phyloP scores from a whole-genome alignment of 148 eudicot species.

The Silene uniflora region DNA sequence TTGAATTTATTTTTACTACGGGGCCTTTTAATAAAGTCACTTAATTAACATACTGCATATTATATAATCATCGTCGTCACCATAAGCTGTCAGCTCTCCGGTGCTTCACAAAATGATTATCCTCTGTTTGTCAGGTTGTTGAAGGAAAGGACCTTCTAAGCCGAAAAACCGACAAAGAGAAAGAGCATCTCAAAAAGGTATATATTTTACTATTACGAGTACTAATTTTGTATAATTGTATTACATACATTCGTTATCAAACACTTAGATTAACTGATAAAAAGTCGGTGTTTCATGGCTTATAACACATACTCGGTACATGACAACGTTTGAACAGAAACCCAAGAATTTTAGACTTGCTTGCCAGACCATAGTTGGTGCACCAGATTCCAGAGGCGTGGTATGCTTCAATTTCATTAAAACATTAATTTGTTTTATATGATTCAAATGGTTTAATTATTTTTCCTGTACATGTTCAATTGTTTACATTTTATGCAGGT shows the following conservation, averaged over 20 bases:
- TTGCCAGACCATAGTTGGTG: slow-evolving; percentile 72
- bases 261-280: not conserved
- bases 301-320: no score
- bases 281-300: no score
- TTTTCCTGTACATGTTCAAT: no score
- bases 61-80: no score
- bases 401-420: slow-evolving; percentile 31
- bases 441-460: no score
- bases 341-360: slow-evolving; percentile 91
- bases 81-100: no score
- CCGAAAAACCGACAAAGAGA: slow-evolving; percentile 75
- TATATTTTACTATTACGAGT: no score
- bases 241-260: not conserved
- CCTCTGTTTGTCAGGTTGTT: slow-evolving; percentile 41
- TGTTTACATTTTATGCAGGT: slow-evolving; percentile 40
- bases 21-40: no score
- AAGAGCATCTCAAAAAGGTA: slow-evolving; percentile 75
- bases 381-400: slow-evolving; percentile 70
- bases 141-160: slow-evolving; percentile 72
- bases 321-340: slow-evolving; percentile 37
- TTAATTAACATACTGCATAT: no score
- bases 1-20: no score
- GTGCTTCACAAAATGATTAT: not conserved
- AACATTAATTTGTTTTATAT: no score
- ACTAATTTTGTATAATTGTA: no score